Base-by-base conservation (phyloP, 2,329 filamentous ascomycete genomes). In the Hypoxylon sp. region DNA sequence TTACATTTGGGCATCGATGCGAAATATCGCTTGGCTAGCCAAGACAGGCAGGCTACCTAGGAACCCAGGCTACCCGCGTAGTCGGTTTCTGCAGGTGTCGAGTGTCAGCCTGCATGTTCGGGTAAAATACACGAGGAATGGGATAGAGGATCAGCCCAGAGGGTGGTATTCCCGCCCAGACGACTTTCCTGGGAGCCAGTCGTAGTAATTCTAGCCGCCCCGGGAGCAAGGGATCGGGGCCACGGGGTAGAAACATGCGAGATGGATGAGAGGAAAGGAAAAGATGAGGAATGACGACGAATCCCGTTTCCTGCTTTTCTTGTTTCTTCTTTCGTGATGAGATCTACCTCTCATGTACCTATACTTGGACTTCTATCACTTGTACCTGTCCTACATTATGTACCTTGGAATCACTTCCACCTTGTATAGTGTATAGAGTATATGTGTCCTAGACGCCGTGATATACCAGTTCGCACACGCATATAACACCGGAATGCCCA, bases 41-140 rank as follows among this genome's bases (percentile, higher is more conserved):
- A n/a, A n/a, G n/a, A n/a, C n/a, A n/a, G n/a, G n/a, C n/a, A n/a
- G n/a, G n/a, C n/a, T n/a, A n/a, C n/a, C n/a, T n/a, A n/a, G n/a
- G n/a, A n/a, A n/a, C n/a, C n/a, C n/a, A n/a, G n/a, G n/a, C n/a
- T n/a, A n/a, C n/a, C n/a, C n/a, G n/a, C n/a, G n/a, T n/a, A n/a
- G n/a, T 43, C 43, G 48, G 27, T 62, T 46, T 56, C 45, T 55
- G 45, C 57, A 60, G 60, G 31, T 53, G 56, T 64, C 56, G 56
- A 55, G 33, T 50, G 57, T 66, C 62, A 53, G 58, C 55, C 47
- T 67, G 65, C 64, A 67, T 51, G 58, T 61, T n/a, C 60, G 63
- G 64, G 59, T 63, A 64, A 57, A 62, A 61, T 57, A 42, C 49
- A 62, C 60, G 57, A 63, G 54, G 52, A 33, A 59, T 51, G 38